phyloP scores from a whole-genome alignment of 352 stramenopile genomes.

The Thalassiosira hispida region DNA sequence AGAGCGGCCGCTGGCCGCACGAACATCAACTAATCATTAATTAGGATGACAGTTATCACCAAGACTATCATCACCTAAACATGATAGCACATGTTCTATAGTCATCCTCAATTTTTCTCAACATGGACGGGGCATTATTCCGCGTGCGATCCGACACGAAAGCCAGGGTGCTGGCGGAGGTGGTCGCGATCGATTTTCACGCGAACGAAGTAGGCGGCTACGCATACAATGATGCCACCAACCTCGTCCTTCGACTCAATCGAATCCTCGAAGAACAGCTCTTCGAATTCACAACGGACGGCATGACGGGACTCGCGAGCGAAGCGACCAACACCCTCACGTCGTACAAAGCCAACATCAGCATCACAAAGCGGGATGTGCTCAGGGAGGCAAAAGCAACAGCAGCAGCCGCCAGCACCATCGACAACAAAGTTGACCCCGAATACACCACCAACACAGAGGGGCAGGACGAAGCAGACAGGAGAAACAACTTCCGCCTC shows the following conservation, averaged over 20 bases:
- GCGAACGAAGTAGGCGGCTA: neutral
- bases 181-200: too few relatives aligned
- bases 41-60: too few relatives aligned
- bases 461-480: neutral
- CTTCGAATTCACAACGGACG: neutral
- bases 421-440: neutral
- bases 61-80: too few relatives aligned
- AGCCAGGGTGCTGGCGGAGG: too few relatives aligned
- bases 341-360: neutral
- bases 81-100: too few relatives aligned
- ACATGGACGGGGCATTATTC: too few relatives aligned
- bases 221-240: neutral
- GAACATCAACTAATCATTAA: too few relatives aligned
- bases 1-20: too few relatives aligned
- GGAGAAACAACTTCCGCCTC: neutral
- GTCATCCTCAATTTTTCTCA: too few relatives aligned
- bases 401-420: neutral
- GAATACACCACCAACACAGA: neutral
- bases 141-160: too few relatives aligned
- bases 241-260: neutral
- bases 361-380: neutral
- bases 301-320: neutral
- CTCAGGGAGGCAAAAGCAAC: neutral
- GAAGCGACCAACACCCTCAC: neutral
- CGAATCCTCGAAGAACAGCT: neutral